Evolutionary conservation across 2,329 filamentous ascomycete species (phyloP).

Genomic region (Gnomoniopsis sp.): DNA sequence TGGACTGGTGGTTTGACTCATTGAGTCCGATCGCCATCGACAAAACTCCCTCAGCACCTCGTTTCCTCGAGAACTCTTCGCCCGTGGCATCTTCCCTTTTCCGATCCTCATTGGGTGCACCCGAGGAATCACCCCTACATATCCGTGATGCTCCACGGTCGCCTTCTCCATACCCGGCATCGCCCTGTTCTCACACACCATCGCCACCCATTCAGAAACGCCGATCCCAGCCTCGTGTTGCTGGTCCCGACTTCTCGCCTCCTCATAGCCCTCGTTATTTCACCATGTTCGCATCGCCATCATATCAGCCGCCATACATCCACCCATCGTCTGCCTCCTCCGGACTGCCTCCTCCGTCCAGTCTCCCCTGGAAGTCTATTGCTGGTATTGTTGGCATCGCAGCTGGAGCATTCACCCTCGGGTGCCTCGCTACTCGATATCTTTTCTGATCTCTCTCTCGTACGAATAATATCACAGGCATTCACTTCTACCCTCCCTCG

Average conservation of each 20-base stretch:
- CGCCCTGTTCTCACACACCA: neutral
- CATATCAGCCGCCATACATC: neutral
- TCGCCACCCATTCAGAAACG: neutral
- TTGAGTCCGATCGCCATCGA: neutral
- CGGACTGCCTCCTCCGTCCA: neutral
- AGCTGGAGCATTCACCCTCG: constrained; percentile 11
- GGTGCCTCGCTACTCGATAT: constrained; percentile 13
- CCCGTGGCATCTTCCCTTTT: neutral
- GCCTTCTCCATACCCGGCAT: neutral
- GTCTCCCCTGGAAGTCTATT: constrained; percentile 8
- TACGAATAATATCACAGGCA: neutral
- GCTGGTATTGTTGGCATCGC: constrained; percentile 12
- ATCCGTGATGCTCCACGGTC: neutral
- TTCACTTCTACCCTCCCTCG: neutral
- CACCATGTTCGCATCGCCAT: neutral
- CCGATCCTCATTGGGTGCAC: neutral
- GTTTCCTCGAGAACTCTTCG: neutral
- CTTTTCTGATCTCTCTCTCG: constrained; percentile 1
- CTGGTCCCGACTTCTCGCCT: neutral
- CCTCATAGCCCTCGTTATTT: neutral
- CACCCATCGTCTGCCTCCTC: neutral
- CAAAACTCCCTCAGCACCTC: neutral
- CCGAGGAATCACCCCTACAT: neutral
- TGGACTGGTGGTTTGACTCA: neutral
- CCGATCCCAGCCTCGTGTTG: neutral